Conservation (phyloP, 1,284 basidiomycete genomes). For the Hortiboletus rubellus region DNA sequence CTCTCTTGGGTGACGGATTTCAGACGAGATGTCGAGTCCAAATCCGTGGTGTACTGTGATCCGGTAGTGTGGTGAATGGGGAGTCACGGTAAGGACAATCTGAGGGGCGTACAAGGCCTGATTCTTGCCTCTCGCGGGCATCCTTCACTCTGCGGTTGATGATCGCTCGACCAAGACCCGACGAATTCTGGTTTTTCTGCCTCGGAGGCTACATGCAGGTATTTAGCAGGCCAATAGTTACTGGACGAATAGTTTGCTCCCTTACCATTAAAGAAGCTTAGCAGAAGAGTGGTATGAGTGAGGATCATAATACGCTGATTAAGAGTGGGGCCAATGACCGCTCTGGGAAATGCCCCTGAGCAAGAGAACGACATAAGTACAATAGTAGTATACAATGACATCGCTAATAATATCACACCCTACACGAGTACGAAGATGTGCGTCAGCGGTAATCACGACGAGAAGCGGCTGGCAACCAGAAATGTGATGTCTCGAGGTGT, state of each 20-base stretch:
- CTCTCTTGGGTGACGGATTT: slow-evolving; percentile 95
- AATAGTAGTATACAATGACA: no score
- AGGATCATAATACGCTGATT: slow-evolving; percentile 15
- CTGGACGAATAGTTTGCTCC: neutral
- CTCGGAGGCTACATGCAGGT: slow-evolving; percentile 23
- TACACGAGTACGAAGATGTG: no score
- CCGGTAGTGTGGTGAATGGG: neutral
- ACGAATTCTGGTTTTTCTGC: slow-evolving; percentile 53
- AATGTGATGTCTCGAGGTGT: no score
- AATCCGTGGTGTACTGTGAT: slow-evolving; percentile 75
- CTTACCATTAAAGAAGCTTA: slow-evolving; percentile 21
- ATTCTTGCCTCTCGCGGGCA: slow-evolving; percentile 68
- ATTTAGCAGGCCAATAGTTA: neutral
- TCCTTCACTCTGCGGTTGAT: slow-evolving; percentile 88
- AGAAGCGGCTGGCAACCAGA: no score
- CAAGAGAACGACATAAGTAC: neutral
- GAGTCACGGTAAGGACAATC: neutral
- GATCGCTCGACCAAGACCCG: slow-evolving; percentile 87
- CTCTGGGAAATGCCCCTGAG: slow-evolving; percentile 22
- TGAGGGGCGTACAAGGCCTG: slow-evolving; percentile 63
- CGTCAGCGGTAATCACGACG: no score
- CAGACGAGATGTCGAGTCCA: slow-evolving; percentile 69
- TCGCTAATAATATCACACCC: neutral
- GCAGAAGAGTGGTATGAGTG: neutral
- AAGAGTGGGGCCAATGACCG: slow-evolving; percentile 3